Percentiles rank a stretch among this genome's conserved stretches.
Evolutionary conservation across 352 stramenopile species (phyloP).

Genomic region (Globisporangium emineosum): DNA sequence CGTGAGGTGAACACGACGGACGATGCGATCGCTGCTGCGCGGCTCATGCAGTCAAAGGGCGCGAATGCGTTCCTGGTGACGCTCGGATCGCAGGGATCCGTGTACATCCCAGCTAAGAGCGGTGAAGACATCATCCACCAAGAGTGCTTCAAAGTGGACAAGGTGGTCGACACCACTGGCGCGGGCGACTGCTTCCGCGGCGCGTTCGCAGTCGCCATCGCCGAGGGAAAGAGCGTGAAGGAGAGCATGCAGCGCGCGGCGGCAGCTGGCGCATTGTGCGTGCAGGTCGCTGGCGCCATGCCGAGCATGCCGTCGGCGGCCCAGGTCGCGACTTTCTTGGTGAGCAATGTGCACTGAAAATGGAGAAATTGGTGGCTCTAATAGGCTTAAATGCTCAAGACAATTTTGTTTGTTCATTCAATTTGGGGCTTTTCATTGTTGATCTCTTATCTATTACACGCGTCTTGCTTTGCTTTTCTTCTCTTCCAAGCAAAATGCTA

Average conservation of each 20-base stretch:
- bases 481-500: too few relatives aligned
- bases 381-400: not conserved
- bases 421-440: not conserved
- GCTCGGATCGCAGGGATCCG: constrained; percentile 57
- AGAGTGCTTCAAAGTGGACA: constrained; percentile 46
- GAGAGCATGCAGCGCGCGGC: constrained; percentile 54
- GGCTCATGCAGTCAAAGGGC: constrained; percentile 41
- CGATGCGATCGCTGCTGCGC: constrained; percentile 52
- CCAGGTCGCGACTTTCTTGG: constrained; percentile 32
- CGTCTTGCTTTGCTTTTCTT: not conserved
- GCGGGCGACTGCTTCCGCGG: constrained; percentile 78
- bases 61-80: constrained; percentile 65
- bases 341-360: not conserved
- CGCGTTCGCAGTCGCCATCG: constrained; percentile 59
- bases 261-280: constrained; percentile 63
- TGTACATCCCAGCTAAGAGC: constrained; percentile 50
- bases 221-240: constrained; percentile 39
- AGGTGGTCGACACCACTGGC: constrained; percentile 77
- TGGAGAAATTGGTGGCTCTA: too few relatives aligned
- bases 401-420: not conserved
- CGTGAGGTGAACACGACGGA: constrained; percentile 35
- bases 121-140: constrained; percentile 35
- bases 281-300: constrained; percentile 60
- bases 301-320: constrained; percentile 58
- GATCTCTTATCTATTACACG: not conserved